These are phyloP conservation scores for Colletotrichum coccodes DNA, from an alignment of 2,329 filamentous ascomycete species.

Conservation along the genomic window DNA sequence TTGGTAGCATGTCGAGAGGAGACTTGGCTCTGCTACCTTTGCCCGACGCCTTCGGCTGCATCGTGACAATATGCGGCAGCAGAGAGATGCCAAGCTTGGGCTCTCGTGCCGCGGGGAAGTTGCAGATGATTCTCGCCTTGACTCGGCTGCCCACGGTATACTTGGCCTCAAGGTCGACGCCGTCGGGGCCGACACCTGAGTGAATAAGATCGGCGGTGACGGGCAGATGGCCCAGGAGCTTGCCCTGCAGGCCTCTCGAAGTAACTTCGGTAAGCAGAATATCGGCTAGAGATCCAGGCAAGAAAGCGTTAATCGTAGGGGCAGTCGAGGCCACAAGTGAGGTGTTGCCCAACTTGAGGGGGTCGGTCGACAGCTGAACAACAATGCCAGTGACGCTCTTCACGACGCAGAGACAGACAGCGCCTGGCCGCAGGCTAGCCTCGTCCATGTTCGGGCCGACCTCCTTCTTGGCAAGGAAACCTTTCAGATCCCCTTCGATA, in stretches of 20 bases:
- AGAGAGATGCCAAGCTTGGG: conserved; percentile 90
- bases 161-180: conserved; percentile 77
- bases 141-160: conserved; percentile 87
- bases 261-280: conserved; percentile 83
- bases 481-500: conserved; percentile 72
- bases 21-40: conserved; percentile 53
- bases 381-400: conserved; percentile 83
- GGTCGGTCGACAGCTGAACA: conserved; percentile 83
- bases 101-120: conserved; percentile 80
- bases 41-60: conserved; percentile 60
- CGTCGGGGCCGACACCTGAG: conserved; percentile 78
- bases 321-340: conserved; percentile 77
- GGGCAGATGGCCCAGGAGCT: conserved; percentile 91
- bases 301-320: conserved; percentile 87
- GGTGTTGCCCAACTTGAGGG: conserved; percentile 74
- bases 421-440: conserved; percentile 79
- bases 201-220: conserved; percentile 92
- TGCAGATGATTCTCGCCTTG: conserved; percentile 88
- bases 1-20: conserved; percentile 70
- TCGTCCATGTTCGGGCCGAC: conserved; percentile 74
- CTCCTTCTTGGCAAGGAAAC: conserved; percentile 88
- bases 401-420: conserved; percentile 86
- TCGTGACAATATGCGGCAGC: conserved; percentile 81
- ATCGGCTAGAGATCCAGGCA: conserved; percentile 92
- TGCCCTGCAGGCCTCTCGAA: conserved; percentile 81